These are phyloP conservation scores for Amyloporia xantha DNA, from an alignment of 768 basidiomycete genomes.

Conservation along the genomic window DNA sequence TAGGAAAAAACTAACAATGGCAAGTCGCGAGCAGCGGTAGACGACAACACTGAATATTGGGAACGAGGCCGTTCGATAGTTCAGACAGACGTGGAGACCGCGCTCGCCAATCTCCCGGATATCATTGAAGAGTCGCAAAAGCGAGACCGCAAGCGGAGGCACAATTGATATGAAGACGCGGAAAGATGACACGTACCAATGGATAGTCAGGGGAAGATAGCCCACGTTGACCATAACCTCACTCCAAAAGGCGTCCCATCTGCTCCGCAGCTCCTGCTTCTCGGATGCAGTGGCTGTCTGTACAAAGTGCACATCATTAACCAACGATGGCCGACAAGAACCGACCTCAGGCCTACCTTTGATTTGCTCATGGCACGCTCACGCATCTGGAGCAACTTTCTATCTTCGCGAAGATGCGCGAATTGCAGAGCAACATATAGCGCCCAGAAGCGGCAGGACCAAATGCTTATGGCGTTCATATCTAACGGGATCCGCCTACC, in stretches of 20 bases:
- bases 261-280: slow-evolving; percentile 46
- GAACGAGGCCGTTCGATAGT: no score
- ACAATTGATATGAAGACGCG: no score
- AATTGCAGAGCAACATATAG: slow-evolving; percentile 73
- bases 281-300: slow-evolving; percentile 26
- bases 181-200: slow-evolving; percentile 73
- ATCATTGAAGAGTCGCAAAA: no score
- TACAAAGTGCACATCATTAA: no score
- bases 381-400: slow-evolving; percentile 46
- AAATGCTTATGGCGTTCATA: slow-evolving; percentile 43
- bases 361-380: slow-evolving; percentile 52
- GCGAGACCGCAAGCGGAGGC: no score
- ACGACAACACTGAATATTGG: no score
- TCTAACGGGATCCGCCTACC: slow-evolving; percentile 38
- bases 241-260: slow-evolving; percentile 65
- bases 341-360: slow-evolving; percentile 37
- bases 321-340: no score
- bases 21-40: no score
- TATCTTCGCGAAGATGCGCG: slow-evolving; percentile 63
- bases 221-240: slow-evolving; percentile 67
- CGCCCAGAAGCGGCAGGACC: slow-evolving; percentile 82
- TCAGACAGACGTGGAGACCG: no score
- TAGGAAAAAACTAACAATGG: no score
- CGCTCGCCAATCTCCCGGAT: no score
- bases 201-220: slow-evolving; percentile 77